Percentiles rank a stretch among this genome's conserved stretches.
Evolutionary conservation across 495 filamentous ascomycete genomes (phyloP).

Genomic region (Echria macrotheca): DNA sequence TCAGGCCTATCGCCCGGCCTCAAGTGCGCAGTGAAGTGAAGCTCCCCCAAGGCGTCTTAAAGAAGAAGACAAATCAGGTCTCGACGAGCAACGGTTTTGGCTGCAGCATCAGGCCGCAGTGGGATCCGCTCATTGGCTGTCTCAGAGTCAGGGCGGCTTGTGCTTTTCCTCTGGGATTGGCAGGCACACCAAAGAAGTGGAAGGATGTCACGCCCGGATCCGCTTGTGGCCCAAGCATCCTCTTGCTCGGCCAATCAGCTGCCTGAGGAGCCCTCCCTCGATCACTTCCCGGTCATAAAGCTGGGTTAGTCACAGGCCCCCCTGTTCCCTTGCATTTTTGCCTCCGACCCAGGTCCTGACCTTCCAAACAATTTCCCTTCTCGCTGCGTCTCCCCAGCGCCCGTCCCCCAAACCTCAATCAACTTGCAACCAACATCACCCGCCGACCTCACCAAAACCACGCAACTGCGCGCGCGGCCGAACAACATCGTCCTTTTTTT

Average conservation of each 20-base stretch:
- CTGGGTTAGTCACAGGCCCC: conserved; percentile 20
- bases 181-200: conserved; percentile 6
- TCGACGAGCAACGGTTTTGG: background rate
- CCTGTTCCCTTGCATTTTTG: conserved; percentile 30
- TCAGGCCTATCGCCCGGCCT: too few relatives aligned
- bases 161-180: background rate
- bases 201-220: conserved; percentile 17
- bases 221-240: conserved; percentile 6
- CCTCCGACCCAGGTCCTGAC: conserved; percentile 19
- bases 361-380: conserved; percentile 27
- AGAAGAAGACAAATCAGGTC: background rate
- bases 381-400: conserved; percentile 20
- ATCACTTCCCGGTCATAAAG: conserved; percentile 14
- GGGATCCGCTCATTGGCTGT: too few relatives aligned
- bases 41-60: too few relatives aligned
- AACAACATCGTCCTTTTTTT: conserved; percentile 14
- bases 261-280: conserved; percentile 11
- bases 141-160: conserved; percentile 1
- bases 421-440: conserved; percentile 22
- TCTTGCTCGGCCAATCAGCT: conserved; percentile 19
- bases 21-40: too few relatives aligned
- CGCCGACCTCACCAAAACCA: conserved; percentile 17
- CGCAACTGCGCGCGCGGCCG: conserved; percentile 19
- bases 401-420: conserved; percentile 25
- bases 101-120: background rate